Percentiles rank a stretch among this genome's conserved stretches.
phyloP scores from a whole-genome alignment of 2,329 filamentous ascomycete species.

The Trichoderma endophyticum region DNA sequence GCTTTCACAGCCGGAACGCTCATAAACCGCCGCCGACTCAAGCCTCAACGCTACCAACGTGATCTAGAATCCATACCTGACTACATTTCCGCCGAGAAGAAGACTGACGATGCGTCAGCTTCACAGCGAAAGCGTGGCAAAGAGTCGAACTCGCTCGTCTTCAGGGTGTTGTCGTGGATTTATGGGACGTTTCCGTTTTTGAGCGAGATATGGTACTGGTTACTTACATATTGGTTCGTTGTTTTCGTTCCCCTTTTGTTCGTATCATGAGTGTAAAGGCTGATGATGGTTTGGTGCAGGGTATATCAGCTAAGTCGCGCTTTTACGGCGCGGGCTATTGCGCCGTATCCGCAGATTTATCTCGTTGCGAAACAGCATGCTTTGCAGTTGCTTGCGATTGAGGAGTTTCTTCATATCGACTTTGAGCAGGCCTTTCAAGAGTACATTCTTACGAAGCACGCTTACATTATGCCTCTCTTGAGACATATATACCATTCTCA shows the following conservation, averaged over 20 bases:
- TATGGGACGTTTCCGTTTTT: conserved; percentile 7
- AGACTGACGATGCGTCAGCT: neutral
- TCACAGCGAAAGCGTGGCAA: too few species aligned
- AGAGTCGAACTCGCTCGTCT: neutral
- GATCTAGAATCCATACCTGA: conserved; percentile 3
- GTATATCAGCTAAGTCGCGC: conserved; percentile 6
- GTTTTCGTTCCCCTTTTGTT: neutral
- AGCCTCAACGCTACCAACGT: neutral
- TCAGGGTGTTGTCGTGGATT: conserved; percentile 2
- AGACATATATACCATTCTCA: neutral
- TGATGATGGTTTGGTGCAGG: neutral
- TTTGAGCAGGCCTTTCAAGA: neutral
- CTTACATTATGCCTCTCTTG: neutral
- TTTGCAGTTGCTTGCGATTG: neutral
- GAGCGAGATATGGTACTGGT: conserved; percentile 10
- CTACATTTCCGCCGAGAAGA: conserved; percentile 1
- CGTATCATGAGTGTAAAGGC: neutral
- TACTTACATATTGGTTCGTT: conserved; percentile 8
- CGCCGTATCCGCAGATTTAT: neutral
- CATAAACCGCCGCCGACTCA: neutral
- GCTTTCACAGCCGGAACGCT: neutral
- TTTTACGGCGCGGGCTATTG: neutral
- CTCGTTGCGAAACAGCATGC: neutral
- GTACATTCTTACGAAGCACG: neutral
- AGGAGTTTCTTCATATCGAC: neutral